Evolutionary conservation across 257 asterid species (phyloP), one percentile per base, ranked within the genome.

Genomic region (Apocynum venetum): DNA sequence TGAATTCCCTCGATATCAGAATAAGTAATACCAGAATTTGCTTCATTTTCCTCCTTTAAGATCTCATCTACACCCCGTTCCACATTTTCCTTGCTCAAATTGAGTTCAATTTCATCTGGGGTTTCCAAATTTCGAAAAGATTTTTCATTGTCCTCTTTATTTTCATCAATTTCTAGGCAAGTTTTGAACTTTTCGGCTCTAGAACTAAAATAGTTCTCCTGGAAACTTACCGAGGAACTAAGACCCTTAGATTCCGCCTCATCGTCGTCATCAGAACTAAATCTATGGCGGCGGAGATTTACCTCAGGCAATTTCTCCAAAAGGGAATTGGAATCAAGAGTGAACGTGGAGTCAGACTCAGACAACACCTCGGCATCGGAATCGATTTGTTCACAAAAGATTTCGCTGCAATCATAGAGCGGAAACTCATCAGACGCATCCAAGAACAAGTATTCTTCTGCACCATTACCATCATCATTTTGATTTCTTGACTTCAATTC

Each of bases 251-350:
- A 69, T 74, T 76, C 91, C n/a, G 9, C 6, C 25, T 74, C 65
- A 5, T 81, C 61, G 13, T 79, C 85, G n/a, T 11, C 72, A 57
- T 48, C 72, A 56, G 83, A 76, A 19, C 25, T 60, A 31, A 85
- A 77, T 47, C 84, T 82, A 41, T 91, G 90, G 35, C 87, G 88
- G 56, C 86, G 92, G 25, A 86, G 77, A 63, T 64, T 48, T 7
- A 36, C 46, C 36, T 56, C 66, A 31, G 66, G 47, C 76, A 53
- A 53, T 35, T 53, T 73, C 31, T 56, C 76, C 61, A 3, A 38
- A 53, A 51, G 47, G 35, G 76, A 19, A 7, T 36, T 41, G 51
- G 76, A 73, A 73, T 48, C 43, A 36, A 71, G 61, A 52, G 11
- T 15, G 46, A 14, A 0, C 31, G 31, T 25, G 31, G 31, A 25